Evolutionary conservation across 495 filamentous ascomycete species (phyloP).

Genomic region (Clohesyomyces aquaticus): DNA sequence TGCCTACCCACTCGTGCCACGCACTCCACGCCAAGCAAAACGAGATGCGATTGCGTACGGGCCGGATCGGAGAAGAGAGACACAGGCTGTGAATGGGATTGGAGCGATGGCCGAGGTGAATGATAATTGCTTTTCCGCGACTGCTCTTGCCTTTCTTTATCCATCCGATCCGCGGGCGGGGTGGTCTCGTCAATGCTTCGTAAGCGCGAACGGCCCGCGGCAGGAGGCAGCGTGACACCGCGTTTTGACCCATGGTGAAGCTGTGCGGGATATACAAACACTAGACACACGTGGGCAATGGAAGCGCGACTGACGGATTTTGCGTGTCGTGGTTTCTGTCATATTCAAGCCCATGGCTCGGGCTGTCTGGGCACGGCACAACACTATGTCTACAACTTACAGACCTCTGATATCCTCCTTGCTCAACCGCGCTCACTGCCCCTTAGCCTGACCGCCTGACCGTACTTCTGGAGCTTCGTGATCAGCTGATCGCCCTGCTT

Average conservation of each 20-base stretch:
- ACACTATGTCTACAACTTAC: constrained; percentile 20
- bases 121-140: constrained; percentile 1
- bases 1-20: too few species aligned
- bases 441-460: constrained; percentile 89
- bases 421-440: constrained; percentile 83
- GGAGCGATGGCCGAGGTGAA: not conserved
- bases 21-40: not conserved
- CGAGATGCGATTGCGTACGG: constrained; percentile 28
- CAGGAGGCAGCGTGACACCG: constrained; percentile 7
- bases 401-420: too few species aligned
- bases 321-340: not conserved
- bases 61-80: not conserved
- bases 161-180: too few species aligned
- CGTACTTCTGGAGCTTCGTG: constrained; percentile 98
- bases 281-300: not conserved
- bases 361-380: not conserved
- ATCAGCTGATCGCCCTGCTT: constrained; percentile 96
- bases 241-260: not conserved
- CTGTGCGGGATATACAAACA: not conserved
- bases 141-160: too few species aligned
- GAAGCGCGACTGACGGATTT: not conserved
- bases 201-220: too few species aligned
- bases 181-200: too few species aligned
- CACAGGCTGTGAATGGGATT: not conserved
- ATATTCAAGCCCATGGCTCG: constrained; percentile 1